Evolutionary conservation across 495 filamentous ascomycete genomes (phyloP), one percentile per base, ranked within the genome.

Genomic region (Penicillium coffeae): DNA sequence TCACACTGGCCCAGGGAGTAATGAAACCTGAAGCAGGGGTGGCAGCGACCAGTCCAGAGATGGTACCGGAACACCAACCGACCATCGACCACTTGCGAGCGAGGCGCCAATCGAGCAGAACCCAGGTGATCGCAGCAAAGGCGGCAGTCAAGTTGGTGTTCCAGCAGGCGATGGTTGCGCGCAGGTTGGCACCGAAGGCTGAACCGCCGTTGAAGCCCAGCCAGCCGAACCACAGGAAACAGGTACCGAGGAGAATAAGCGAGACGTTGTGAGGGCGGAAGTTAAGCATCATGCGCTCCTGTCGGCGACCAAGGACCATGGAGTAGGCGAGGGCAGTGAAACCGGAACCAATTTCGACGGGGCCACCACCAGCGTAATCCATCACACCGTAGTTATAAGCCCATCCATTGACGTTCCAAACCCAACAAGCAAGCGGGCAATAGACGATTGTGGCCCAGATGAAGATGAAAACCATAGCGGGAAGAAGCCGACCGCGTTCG

Each of bases 1-100:
- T 69, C 54, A 97, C 81, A 56, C 85, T 87, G 14, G 83, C 91
- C 87, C 93, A 96, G 9, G 93, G 90, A 22, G 88, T 81, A 62
- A 97, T 87, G 70, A 82, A 88, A 45, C 89, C 89, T 20, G 88
- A 89, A 7, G 89, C 89, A 7, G 89, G 89, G n/a, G 89, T 94
- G 12, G 90, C 90, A 43, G 89, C 89, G 21, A 98, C 93, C 21
- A 94, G 82, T 41, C 89, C 89, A 0, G 87, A 89, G 64, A 94
- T 94, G 55, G 85, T 83, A 38, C 93, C 93, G 19, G 93, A 98
- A 70, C 93, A 98, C 88, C 93, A 96, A 45, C 93, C 93, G 58
- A 98, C 93, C 79, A 97, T 95, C 2, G 92, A 96, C 93, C 93
- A 97, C 75, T 98, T 98, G 66, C 85, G 84, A 38, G 94, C 93